Percentiles rank a stretch among this genome's conserved stretches.
phyloP scores from a whole-genome alignment of 2,329 filamentous ascomycete species.

The Ceratocystis huliohia region DNA sequence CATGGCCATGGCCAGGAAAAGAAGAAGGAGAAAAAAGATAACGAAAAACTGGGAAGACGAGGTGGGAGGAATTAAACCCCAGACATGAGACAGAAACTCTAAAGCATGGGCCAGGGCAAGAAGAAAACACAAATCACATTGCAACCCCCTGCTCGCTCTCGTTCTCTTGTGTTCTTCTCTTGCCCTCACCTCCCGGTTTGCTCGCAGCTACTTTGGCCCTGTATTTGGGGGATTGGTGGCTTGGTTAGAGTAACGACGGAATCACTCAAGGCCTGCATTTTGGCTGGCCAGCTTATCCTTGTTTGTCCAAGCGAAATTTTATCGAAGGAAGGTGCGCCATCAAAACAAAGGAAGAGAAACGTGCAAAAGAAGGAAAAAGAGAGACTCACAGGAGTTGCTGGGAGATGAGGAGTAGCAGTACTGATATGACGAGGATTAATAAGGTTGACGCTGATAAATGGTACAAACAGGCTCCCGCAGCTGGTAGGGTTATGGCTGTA shows the following conservation, averaged over 20 bases:
- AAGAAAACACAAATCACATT: slow-evolving; percentile 4
- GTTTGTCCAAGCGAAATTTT: slow-evolving; percentile 11
- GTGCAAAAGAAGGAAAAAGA: neutral
- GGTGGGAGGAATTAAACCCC: slow-evolving; percentile 7
- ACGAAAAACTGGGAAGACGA: neutral
- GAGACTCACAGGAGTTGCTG: neutral
- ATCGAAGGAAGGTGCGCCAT: slow-evolving; percentile 11
- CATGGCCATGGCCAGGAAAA: neutral
- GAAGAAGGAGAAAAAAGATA: neutral
- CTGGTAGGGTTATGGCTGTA: neutral
- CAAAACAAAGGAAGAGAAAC: neutral
- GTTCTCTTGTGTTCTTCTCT: neutral
- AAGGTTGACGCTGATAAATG: neutral
- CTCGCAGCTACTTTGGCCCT: neutral
- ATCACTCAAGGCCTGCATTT: neutral
- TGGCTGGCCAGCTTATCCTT: slow-evolving; percentile 6
- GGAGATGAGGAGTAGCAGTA: neutral
- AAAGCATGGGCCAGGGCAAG: slow-evolving; percentile 9
- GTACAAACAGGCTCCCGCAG: neutral
- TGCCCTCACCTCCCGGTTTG: neutral
- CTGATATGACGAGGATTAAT: slow-evolving; percentile 5
- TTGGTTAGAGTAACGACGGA: neutral
- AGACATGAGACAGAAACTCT: slow-evolving; percentile 10
- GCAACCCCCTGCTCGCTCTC: neutral
- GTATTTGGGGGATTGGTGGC: neutral